Evolutionary conservation across 768 basidiomycete species (phyloP).

Genomic region (Phanerochaete carnosa): DNA sequence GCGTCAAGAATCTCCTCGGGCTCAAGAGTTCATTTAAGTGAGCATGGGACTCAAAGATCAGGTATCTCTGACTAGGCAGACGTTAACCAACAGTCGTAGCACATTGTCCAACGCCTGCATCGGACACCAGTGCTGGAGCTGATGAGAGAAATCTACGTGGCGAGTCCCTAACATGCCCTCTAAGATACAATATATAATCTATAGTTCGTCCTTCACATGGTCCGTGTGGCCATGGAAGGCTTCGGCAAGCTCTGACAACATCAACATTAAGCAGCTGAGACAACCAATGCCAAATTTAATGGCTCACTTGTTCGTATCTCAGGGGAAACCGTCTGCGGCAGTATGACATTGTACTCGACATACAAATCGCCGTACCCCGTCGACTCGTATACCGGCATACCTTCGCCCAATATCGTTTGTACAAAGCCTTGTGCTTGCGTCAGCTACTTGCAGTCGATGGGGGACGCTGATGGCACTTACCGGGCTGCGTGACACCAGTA

Average conservation of each 20-base stretch:
- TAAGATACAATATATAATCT: conserved; percentile 14
- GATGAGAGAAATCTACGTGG: no score
- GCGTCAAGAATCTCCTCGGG: no score
- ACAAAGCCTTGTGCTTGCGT: conserved; percentile 63
- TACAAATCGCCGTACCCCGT: conserved; percentile 73
- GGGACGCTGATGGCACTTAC: conserved; percentile 31
- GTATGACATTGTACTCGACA: conserved; percentile 89
- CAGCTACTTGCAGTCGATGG: neutral
- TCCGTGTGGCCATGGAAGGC: conserved; percentile 43
- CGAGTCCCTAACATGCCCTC: neutral
- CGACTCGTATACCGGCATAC: conserved; percentile 74
- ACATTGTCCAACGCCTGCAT: no score
- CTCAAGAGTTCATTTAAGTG: no score
- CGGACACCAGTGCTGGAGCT: no score
- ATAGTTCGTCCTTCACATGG: conserved; percentile 38
- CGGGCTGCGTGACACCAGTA: conserved; percentile 88
- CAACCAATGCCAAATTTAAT: neutral
- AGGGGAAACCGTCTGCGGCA: conserved; percentile 70
- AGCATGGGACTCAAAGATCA: no score
- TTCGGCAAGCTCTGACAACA: conserved; percentile 47
- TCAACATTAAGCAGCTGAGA: neutral
- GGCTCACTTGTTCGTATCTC: conserved; percentile 74
- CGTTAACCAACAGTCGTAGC: no score
- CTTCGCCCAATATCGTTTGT: conserved; percentile 82
- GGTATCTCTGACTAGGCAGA: no score